phyloP scores from a whole-genome alignment of 176 grass and related monocot species.

The Carex pumila region DNA sequence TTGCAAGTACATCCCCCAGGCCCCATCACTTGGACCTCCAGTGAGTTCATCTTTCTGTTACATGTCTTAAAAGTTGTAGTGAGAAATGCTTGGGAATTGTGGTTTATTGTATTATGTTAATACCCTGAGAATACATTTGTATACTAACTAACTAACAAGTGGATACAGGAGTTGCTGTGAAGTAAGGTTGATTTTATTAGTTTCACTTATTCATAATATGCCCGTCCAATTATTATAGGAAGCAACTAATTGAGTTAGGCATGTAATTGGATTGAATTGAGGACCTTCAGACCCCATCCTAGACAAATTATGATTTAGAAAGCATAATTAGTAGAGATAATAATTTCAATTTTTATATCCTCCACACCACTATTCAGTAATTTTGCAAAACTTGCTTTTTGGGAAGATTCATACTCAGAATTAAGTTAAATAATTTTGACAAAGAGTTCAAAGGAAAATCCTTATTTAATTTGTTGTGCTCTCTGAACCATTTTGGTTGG shows the following conservation, averaged over 20 bases:
- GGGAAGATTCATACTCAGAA: not conserved
- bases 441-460: not conserved
- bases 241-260: too few species aligned
- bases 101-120: too few species aligned
- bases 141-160: too few species aligned
- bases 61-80: not conserved
- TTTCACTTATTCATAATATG: too few species aligned
- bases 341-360: not conserved
- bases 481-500: not conserved
- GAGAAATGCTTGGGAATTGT: not conserved
- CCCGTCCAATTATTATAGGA: too few species aligned
- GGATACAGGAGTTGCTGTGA: too few species aligned
- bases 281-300: not conserved
- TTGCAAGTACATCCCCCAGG: slow-evolving; percentile 89
- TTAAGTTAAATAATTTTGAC: not conserved
- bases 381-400: not conserved
- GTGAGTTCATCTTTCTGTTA: slow-evolving; percentile 15
- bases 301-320: not conserved
- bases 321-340: not conserved
- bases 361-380: not conserved
- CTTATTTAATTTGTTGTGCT: too few species aligned
- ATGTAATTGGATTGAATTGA: not conserved
- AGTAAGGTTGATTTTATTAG: too few species aligned
- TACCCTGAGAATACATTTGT: too few species aligned
- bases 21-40: slow-evolving; percentile 46